Base-by-base conservation (phyloP, 2,329 filamentous ascomycete species). In the Aciculosporium take region DNA sequence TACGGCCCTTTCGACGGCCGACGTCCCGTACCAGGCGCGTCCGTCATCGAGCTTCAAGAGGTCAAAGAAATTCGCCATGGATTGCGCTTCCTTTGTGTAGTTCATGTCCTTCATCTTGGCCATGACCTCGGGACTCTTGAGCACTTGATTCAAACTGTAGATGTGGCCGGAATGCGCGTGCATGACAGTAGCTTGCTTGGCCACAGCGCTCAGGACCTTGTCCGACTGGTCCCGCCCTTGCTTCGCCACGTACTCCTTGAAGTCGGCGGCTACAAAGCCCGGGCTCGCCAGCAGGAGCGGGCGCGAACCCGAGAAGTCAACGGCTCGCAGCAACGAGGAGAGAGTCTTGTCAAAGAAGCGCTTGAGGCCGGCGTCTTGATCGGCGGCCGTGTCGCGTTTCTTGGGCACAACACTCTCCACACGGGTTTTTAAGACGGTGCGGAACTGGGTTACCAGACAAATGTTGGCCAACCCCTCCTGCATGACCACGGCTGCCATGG, bases 401-500 rank as follows among this genome's bases (percentile, higher is more conserved):
- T 77, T 72, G 28, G 81, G 75, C 40, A 86, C 71, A 21, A 70
- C 62, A 48, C 72, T 70, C 59, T 87, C 80, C 25, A 91, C 55
- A 20, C 59, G 54, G 37, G 60, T 56, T 50, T 84, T 80, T 42
- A 87, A 61, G 23, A 89, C 72, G 3, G 84, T 89, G 51, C 85
- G 81, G 58, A 81, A 79, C 54, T 86, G 79, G 3, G 82, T 88
- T 42, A 91, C 82, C 18, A 88, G 69, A 59, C 84, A 89, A 48
- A 91, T 83, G 58, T 88, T 86, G 43, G 85, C 83, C 13, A 84
- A 61, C 13, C 84, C 83, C 53, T 96, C 89, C 53, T 94, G 84
- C 82, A 98, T 89, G 20, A 96, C 84, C 1, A 96, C 81, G 0
- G 91, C 89, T 42, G 87, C 85, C 15, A 94, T 72, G 46, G 89